Evolutionary conservation across 805 yeast genomes (phyloP).

Genomic region (Metschnikowia proteae): DNA sequence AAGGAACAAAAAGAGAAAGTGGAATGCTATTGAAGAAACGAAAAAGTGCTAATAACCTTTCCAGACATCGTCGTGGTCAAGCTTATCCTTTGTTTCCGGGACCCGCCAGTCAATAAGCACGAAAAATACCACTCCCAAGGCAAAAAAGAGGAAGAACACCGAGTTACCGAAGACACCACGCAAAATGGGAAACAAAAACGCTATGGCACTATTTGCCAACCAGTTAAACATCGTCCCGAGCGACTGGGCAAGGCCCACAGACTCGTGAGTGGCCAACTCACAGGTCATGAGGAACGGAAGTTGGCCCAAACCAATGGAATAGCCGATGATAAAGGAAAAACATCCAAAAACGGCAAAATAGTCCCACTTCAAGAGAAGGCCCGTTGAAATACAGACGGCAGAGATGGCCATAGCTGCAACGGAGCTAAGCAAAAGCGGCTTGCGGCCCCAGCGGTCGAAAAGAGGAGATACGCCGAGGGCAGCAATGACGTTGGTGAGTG

Average conservation of each 20-base stretch:
- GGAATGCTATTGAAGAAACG: no score
- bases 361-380: conserved; percentile 17
- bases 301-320: conserved; percentile 35
- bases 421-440: conserved; percentile 28
- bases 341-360: conserved; percentile 25
- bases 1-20: no score
- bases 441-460: conserved; percentile 20
- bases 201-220: conserved; percentile 32
- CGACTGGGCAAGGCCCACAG: conserved; percentile 33
- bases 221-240: conserved; percentile 35
- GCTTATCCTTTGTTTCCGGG: conserved; percentile 34
- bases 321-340: conserved; percentile 32
- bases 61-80: conserved; percentile 30
- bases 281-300: conserved; percentile 37
- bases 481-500: conserved; percentile 18
- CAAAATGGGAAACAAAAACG: conserved; percentile 30
- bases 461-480: conserved; percentile 16
- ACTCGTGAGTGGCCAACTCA: conserved; percentile 32
- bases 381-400: conserved; percentile 26
- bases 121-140: conserved; percentile 20
- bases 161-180: conserved; percentile 24
- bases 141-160: conserved; percentile 28
- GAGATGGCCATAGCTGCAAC: conserved; percentile 21
- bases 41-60: background rate
- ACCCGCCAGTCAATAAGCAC: conserved; percentile 20